Conservation (phyloP, 78 protist species). For the Blattamonas nauphoetae region DNA sequence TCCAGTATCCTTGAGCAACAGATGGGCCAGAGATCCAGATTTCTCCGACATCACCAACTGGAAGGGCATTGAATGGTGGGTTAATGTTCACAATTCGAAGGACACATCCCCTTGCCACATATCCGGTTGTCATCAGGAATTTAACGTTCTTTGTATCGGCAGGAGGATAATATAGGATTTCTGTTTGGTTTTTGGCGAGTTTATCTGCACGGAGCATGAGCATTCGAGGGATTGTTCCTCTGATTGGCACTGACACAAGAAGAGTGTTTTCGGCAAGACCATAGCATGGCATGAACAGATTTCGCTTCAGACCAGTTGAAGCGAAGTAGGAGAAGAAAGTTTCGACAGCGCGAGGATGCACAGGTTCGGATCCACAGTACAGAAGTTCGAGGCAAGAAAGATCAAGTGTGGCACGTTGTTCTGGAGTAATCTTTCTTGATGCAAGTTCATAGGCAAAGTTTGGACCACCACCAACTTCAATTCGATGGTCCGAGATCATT, state of each 20-base stretch:
- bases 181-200: neutral
- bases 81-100: neutral
- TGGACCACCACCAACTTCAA: neutral
- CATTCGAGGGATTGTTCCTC: neutral
- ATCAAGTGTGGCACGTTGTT: neutral
- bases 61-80: neutral
- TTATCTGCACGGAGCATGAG: neutral
- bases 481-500: neutral
- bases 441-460: slow-evolving; percentile 23
- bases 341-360: neutral
- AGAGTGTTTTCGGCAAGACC: slow-evolving; percentile 17
- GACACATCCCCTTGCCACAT: neutral
- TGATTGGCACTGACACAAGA: neutral
- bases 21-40: neutral
- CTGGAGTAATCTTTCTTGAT: neutral
- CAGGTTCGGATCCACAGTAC: neutral
- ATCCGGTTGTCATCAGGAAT: neutral
- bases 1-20: slow-evolving; percentile 10
- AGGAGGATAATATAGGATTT: neutral
- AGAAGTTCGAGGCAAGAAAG: neutral
- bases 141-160: neutral
- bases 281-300: neutral
- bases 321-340: neutral
- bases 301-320: neutral
- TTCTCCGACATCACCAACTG: slow-evolving; percentile 15